Evolutionary conservation across 768 basidiomycete species (phyloP).

Genomic region (Hypholoma sublateritium): DNA sequence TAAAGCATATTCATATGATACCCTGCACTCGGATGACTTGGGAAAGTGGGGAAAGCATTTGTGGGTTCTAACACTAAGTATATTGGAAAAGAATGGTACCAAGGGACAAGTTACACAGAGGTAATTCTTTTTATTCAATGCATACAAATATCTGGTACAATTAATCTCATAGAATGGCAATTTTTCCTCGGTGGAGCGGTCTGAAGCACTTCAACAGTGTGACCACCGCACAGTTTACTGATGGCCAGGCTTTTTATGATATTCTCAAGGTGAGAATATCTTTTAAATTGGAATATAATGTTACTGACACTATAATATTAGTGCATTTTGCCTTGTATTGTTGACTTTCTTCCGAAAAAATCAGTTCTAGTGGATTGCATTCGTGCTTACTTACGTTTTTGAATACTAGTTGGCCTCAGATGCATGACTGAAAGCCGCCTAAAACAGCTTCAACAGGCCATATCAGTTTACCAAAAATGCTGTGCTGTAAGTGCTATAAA

Average conservation of each 20-base stretch:
- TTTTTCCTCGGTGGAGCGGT: slow-evolving; percentile 26
- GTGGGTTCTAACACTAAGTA: slow-evolving; percentile 9
- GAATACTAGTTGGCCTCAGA: slow-evolving; percentile 24
- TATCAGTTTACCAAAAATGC: slow-evolving; percentile 17
- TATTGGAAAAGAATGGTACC: slow-evolving; percentile 16
- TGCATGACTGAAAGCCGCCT: slow-evolving; percentile 25
- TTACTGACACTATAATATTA: slow-evolving; percentile 7
- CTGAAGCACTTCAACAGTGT: slow-evolving; percentile 29
- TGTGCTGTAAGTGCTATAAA: slow-evolving; percentile 5
- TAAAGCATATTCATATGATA: slow-evolving; percentile 23
- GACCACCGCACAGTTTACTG: slow-evolving; percentile 24
- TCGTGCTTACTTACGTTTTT: slow-evolving; percentile 17
- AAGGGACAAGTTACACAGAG: slow-evolving; percentile 19
- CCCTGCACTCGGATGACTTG: slow-evolving; percentile 21
- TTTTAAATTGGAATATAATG: neutral
- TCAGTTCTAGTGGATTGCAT: slow-evolving; percentile 26
- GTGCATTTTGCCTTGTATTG: slow-evolving; percentile 27
- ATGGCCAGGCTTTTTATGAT: slow-evolving; percentile 25
- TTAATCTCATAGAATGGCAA: slow-evolving; percentile 20
- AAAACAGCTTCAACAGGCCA: slow-evolving; percentile 10
- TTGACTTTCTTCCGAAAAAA: slow-evolving; percentile 24
- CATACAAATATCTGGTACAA: neutral
- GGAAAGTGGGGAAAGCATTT: slow-evolving; percentile 2
- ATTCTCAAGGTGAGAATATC: slow-evolving; percentile 24
- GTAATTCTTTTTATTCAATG: slow-evolving; percentile 11